Percentiles rank a stretch among this genome's conserved stretches.
Conservation (phyloP, 75 land plant genomes). For the Picea sitchensis region DNA sequence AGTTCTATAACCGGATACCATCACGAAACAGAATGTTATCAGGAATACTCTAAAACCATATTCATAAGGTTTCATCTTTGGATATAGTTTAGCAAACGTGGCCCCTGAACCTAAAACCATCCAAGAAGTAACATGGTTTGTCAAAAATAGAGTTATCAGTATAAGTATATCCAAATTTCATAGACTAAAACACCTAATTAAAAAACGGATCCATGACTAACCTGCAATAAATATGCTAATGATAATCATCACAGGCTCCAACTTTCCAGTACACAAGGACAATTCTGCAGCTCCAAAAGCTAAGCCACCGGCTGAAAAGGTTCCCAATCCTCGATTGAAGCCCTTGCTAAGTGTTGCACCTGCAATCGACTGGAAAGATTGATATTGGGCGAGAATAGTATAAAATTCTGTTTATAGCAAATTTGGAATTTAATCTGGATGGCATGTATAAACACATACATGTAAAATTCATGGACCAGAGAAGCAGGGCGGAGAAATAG, state of each 20-base stretch:
- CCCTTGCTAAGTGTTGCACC: constrained; percentile 81
- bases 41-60: constrained; percentile 80
- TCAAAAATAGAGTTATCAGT: not conserved
- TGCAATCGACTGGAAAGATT: constrained; percentile 11
- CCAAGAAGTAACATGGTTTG: constrained; percentile 1
- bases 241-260: constrained; percentile 42
- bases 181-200: not conserved
- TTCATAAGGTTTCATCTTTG: constrained; percentile 70
- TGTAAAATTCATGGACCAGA: not conserved
- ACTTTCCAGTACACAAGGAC: constrained; percentile 23
- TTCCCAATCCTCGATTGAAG: constrained; percentile 69
- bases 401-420: not conserved
- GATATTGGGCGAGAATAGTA: not conserved
- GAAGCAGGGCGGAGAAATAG: too few species aligned
- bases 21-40: constrained; percentile 70
- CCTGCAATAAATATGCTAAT: constrained; percentile 60
- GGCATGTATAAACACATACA: not conserved
- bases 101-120: constrained; percentile 34
- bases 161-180: not conserved
- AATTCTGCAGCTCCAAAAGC: constrained; percentile 60
- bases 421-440: not conserved
- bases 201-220: constrained; percentile 7
- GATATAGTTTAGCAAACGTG: constrained; percentile 51
- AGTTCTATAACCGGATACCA: constrained; percentile 68
- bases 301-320: constrained; percentile 64